A percentile compares a stretch with the other conserved stretches of the same genome.
phyloP scores from a whole-genome alignment of 495 filamentous ascomycete species.

The Usnea hakonensis region DNA sequence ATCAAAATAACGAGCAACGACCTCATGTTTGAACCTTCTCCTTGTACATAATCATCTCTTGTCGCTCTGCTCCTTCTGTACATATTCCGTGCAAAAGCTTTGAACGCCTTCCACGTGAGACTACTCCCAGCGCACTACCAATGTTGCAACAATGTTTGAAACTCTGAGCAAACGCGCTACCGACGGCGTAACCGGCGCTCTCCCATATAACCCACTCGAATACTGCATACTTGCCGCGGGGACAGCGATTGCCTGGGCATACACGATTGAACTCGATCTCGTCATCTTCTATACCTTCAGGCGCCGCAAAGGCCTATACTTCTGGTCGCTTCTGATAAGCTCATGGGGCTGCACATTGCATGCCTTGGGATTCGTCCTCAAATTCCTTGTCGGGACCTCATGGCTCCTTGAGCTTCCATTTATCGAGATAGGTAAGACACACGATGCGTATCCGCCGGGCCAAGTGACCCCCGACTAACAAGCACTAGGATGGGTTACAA shows the following conservation, averaged over 20 bases:
- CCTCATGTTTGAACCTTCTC: neutral
- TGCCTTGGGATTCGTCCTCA: conserved; percentile 53
- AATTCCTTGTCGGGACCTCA: conserved; percentile 41
- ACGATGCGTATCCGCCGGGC: conserved; percentile 31
- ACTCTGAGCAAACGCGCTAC: conserved; percentile 14
- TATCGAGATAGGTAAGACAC: conserved; percentile 19
- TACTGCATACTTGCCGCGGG: conserved; percentile 25
- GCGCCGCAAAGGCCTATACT: conserved; percentile 41
- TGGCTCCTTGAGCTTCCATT: conserved; percentile 19
- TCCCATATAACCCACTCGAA: conserved; percentile 19
- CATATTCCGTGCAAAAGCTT: neutral
- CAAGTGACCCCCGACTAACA: conserved; percentile 38
- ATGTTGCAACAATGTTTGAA: conserved; percentile 6
- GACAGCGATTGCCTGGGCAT: conserved; percentile 25
- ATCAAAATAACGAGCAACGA: conserved; percentile 5
- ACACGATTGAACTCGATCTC: conserved; percentile 26
- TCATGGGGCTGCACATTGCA: conserved; percentile 52
- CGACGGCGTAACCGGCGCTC: conserved; percentile 17
- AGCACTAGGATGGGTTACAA: conserved; percentile 45
- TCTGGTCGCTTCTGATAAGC: conserved; percentile 48
- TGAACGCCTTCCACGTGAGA: neutral
- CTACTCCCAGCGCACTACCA: neutral
- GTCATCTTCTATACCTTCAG: conserved; percentile 42
- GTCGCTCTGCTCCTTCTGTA: neutral
- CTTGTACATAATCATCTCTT: neutral